These are phyloP conservation scores for Aspergillus brasiliensis DNA, from an alignment of 2,329 filamentous ascomycete species.

Conservation along the genomic window DNA sequence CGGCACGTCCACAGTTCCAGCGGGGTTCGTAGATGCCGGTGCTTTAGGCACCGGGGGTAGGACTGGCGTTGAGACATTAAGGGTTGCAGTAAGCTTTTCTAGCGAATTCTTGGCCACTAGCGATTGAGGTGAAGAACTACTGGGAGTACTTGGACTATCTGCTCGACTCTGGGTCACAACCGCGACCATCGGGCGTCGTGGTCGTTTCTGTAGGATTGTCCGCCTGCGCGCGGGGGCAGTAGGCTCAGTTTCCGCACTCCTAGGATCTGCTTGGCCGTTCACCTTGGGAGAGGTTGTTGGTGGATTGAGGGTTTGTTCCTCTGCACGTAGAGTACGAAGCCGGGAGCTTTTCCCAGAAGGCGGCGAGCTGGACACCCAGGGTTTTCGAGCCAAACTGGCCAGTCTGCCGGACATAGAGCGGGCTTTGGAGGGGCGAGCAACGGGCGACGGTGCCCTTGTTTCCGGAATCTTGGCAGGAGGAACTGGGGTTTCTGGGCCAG, in stretches of 20 bases:
- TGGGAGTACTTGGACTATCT: conserved; percentile 38
- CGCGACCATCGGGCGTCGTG: conserved; percentile 44
- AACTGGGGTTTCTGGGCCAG: conserved; percentile 22
- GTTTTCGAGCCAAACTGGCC: conserved; percentile 53
- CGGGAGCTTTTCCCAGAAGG: conserved; percentile 40
- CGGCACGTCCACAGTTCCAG: conserved; percentile 37
- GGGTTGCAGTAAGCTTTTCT: conserved; percentile 47
- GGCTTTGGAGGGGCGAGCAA: conserved; percentile 43
- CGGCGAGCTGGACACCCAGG: conserved; percentile 49
- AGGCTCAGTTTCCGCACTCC: conserved; percentile 15
- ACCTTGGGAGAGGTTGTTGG: conserved; percentile 20
- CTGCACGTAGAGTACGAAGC: conserved; percentile 25
- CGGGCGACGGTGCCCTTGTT: conserved; percentile 33
- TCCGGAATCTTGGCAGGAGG: conserved; percentile 25
- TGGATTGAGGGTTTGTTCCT: conserved; percentile 30
- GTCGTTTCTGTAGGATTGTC: conserved; percentile 39
- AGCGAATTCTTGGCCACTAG: conserved; percentile 47
- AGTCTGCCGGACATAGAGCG: conserved; percentile 54
- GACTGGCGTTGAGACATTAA: conserved; percentile 49
- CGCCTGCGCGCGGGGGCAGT: conserved; percentile 30
- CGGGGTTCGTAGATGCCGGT: conserved; percentile 42
- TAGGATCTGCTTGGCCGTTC: conserved; percentile 23
- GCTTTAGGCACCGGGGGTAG: conserved; percentile 52
- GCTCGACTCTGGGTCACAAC: conserved; percentile 40
- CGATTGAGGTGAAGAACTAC: conserved; percentile 44